Base-by-base conservation (phyloP, 108 stramenopile genomes). In the Cyclostephanos tholiformis region DNA sequence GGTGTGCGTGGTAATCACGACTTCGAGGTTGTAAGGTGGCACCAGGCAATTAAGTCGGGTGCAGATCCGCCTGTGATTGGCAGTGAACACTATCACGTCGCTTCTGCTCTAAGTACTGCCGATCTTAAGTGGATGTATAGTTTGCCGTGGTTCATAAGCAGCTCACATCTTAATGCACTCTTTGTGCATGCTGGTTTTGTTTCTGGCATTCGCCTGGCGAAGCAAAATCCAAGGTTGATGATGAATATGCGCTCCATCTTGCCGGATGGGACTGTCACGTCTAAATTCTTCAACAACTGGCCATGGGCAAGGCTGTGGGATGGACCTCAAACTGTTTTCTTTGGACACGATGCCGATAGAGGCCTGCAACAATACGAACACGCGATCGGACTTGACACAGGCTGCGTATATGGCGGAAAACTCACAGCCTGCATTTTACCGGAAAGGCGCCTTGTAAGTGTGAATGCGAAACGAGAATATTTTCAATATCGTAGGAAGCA, bases 1-100 rank as follows among this genome's bases (percentile, higher is more conserved):
- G 92, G 91, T n/a, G 95, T 98, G 12, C 80, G 97, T 19, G 97
- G 97, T 0, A 98, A 98, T 74, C 97, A 98, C 71, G 97, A 98
- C 80, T 94, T 96, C 83, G 95, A 97, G 80, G 95, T 96, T 9
- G 84, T 95, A 17, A 72, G 91, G 19, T 92, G 95, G 95, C 87
- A 87, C 62, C 87, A 89, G 69, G 91, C 94, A 2, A 94, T 94
- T 53, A 89, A 85, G 53, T 82, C 85, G 26, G 78, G 81, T 75
- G 76, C 69, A 27, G 93, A 94, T 69, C 90, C 88, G 53, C 92
- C 92, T 16, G 84, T 90, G 9, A 84, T 89, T 22, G 86, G 89
- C 14, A 90, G 91, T 25, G 95, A 95, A 51, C 96, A 97, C 72
- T 95, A 88, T 65, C 85, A 90, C 64, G 93, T 97, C 61, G 96